Evolutionary conservation across 495 filamentous ascomycete species (phyloP), one percentile per base, ranked within the genome.

Genomic region (Hypoxylon trugodes): DNA sequence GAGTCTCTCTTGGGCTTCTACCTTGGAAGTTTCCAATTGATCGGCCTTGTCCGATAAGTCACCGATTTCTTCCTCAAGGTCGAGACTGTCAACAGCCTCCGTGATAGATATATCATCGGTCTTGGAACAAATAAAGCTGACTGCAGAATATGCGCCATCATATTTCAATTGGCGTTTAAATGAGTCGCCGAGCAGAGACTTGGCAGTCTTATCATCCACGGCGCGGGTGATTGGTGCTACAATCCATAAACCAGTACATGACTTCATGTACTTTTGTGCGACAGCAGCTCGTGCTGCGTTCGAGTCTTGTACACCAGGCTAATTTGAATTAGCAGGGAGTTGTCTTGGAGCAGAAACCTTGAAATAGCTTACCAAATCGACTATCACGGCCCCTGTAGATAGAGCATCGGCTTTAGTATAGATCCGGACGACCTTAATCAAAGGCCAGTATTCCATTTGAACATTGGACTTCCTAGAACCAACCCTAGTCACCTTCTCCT

Each of bases 121-220:
- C 69, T 90, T 90, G 10, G 81, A 84, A 60, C 87, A 89, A 16
- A 91, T 86, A 51, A 91, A 87, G 0, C 81, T 88, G 12, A 91
- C 76, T 6, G 60, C 73, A 0, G 76, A 79, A 47, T 84, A 87
- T 0, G 71, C 78, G 0, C 86, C 83, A 53, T 90, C 88, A 65
- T 86, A 84, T 46, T 87, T 81, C 9, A 91, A 74, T 64, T 92
- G 88, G 2, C 84, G 74, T 48, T 81, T 84, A 75, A 90, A 89
- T 0, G 79, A 74, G 24, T 87, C 76, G 0, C 87, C 84, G 1
- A 91, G 74, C 4, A 92, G 75, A 1, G 73, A 76, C 43, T 86
- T 83, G 0, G 87, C 86, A 0, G 83, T 78, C 61, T 89, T 88
- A 60, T 90, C 85, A 65, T 90, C 84, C 0, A 90, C 85, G 0